These are phyloP conservation scores for Austroboletus eburneus DNA, from an alignment of 768 basidiomycete species.

Conservation along the genomic window DNA sequence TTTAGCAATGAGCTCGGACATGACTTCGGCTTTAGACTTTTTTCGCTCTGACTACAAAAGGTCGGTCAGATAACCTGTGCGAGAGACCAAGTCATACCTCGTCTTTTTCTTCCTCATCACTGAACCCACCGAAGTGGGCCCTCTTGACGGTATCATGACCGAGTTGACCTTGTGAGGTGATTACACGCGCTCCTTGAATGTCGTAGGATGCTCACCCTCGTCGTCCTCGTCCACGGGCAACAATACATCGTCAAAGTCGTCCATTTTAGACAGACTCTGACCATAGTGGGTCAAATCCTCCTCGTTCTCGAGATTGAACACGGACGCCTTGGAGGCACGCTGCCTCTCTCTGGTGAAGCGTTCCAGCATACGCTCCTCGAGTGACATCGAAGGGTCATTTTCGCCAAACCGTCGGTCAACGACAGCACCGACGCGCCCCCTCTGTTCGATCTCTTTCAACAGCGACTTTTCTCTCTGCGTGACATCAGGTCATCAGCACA, in stretches of 20 bases:
- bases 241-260: constrained; percentile 76
- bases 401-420: constrained; percentile 96
- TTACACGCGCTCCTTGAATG: neutral
- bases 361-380: constrained; percentile 96
- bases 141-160: constrained; percentile 60
- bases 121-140: constrained; percentile 86
- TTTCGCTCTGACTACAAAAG: constrained; percentile 66
- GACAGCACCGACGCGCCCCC: constrained; percentile 80
- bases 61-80: neutral
- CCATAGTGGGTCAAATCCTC: constrained; percentile 91
- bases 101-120: constrained; percentile 56
- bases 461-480: constrained; percentile 79
- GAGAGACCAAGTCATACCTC: constrained; percentile 36
- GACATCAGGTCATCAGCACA: constrained; percentile 1
- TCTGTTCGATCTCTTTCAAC: constrained; percentile 82
- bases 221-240: constrained; percentile 46
- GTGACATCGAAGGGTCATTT: constrained; percentile 85
- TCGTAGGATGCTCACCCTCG: constrained; percentile 31
- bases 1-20: constrained; percentile 97
- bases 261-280: constrained; percentile 77
- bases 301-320: constrained; percentile 91
- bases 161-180: constrained; percentile 51
- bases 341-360: constrained; percentile 92
- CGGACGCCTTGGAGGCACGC: constrained; percentile 63
- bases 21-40: constrained; percentile 92